These are phyloP conservation scores for Exserohilum turcica DNA, from an alignment of 2,329 filamentous ascomycete species.

Conservation along the genomic window DNA sequence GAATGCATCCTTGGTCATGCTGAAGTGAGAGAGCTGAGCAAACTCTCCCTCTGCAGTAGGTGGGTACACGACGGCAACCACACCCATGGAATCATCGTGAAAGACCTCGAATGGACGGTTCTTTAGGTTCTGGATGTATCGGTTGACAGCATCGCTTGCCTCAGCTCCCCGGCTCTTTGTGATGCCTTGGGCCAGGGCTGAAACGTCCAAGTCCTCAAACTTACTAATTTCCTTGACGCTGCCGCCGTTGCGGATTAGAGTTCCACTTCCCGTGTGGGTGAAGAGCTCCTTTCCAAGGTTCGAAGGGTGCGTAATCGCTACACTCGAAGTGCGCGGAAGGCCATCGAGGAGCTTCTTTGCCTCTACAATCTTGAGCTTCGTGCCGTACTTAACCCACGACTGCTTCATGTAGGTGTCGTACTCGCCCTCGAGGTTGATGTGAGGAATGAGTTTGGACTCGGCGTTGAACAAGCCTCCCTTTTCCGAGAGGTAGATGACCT, in stretches of 20 bases:
- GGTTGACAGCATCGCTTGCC: conserved; percentile 80
- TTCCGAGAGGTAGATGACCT: conserved; percentile 98
- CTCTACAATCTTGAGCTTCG: conserved; percentile 94
- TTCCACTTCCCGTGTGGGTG: conserved; percentile 93
- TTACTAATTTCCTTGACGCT: conserved; percentile 78
- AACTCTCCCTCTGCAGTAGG: conserved; percentile 68
- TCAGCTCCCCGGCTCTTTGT: conserved; percentile 81
- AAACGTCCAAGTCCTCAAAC: conserved; percentile 75
- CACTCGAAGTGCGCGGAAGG: conserved; percentile 87
- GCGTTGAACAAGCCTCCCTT: conserved; percentile 96
- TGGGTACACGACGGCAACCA: conserved; percentile 85
- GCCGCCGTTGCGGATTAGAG: conserved; percentile 87
- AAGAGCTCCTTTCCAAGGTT: conserved; percentile 97
- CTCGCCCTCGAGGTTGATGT: conserved; percentile 96
- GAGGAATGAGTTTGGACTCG: conserved; percentile 93
- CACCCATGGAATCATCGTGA: conserved; percentile 92
- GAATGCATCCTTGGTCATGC: conserved; percentile 93
- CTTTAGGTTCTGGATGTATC: conserved; percentile 80
- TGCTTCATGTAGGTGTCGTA: conserved; percentile 91
- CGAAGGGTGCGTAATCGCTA: conserved; percentile 96
- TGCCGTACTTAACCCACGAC: conserved; percentile 94
- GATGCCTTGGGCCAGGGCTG: conserved; percentile 80
- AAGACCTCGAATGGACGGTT: conserved; percentile 86
- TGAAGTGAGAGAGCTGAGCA: conserved; percentile 86
- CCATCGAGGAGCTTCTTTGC: conserved; percentile 91